Percentiles rank a stretch among this genome's conserved stretches.
phyloP scores from a whole-genome alignment of 495 filamentous ascomycete species.

The Tuber melanosporum region DNA sequence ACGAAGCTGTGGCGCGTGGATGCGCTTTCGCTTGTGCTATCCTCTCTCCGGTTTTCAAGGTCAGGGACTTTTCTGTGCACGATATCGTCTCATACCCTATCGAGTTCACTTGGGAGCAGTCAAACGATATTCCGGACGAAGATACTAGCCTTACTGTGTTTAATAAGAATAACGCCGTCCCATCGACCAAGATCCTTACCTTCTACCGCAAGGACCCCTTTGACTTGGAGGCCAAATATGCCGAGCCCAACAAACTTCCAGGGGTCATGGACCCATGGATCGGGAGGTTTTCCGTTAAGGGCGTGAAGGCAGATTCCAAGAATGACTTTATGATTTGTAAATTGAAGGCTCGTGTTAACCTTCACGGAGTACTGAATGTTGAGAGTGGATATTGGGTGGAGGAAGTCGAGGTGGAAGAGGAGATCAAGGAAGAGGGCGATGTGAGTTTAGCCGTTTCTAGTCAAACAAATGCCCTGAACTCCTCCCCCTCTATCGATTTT shows the following conservation, averaged over 20 bases:
- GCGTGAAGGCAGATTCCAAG: slow-evolving; percentile 74
- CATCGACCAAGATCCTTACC: slow-evolving; percentile 98
- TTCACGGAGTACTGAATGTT: slow-evolving; percentile 93
- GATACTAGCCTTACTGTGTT: slow-evolving; percentile 97
- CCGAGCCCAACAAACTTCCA: slow-evolving; percentile 78
- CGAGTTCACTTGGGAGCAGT: slow-evolving; percentile 99
- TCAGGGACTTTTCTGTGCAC: slow-evolving; percentile 94
- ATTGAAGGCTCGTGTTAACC: slow-evolving; percentile 94
- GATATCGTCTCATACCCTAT: slow-evolving; percentile 98
- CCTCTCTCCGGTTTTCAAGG: slow-evolving; percentile 94
- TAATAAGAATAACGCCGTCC: slow-evolving; percentile 94
- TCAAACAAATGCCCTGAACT: background rate
- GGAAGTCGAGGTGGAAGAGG: slow-evolving; percentile 96
- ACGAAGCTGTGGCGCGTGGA: slow-evolving; percentile 93
- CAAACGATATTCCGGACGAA: slow-evolving; percentile 95
- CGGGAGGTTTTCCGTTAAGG: slow-evolving; percentile 89
- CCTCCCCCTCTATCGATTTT: background rate
- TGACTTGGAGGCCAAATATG: slow-evolving; percentile 90
- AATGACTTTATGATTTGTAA: slow-evolving; percentile 99
- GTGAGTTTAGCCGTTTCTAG: slow-evolving; percentile 42
- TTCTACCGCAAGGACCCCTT: slow-evolving; percentile 99
- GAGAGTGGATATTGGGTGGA: slow-evolving; percentile 97
- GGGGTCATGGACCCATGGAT: slow-evolving; percentile 93
- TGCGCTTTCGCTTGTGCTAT: slow-evolving; percentile 98
- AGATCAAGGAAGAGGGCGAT: slow-evolving; percentile 63